Base-by-base conservation (phyloP, 2,329 filamentous ascomycete species). In the Penicillium sp. region DNA sequence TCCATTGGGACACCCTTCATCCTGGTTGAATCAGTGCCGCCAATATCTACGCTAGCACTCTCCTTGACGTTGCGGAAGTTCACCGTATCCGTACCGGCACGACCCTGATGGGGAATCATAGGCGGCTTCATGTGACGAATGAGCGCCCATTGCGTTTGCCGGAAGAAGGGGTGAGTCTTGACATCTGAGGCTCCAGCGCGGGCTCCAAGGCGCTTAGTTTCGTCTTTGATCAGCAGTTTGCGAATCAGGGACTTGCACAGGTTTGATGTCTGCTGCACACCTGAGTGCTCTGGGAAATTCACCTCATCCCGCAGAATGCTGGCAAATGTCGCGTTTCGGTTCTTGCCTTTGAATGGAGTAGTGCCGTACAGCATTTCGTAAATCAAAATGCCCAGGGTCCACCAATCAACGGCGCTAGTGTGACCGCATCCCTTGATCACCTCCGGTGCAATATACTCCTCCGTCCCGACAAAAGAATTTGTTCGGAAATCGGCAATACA, bases 361-460 rank as follows among this genome's bases (percentile, higher is more conserved):
- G 93, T 99, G 53, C 94, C 94, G 77, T 93, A 99, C 35, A 99
- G 82, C 94, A 99, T 99, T 76, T 99, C 94, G 73, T 97, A 99
- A 54, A 99, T 91, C 69, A 99, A 77, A 64, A 99, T 97, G 19
- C 94, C 94, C 50, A 99, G 77, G 0, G 94, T 99, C 94, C 94
- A 99, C 94, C 94, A 99, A 74, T 99, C 94, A 14, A 99, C 94
- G 14, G 94, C 94, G 71, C 93, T 97, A 8, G 94, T 99, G 76
- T 99, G 94, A 25, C 94, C 94, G 70, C 93, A 97, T 37, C 94
- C 94, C 77, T 97, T 97, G 73, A 99, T 99, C 35, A 99, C 94
- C 75, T 99, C 94, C 2, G 94, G 94, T 1, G 94, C 94, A 69
- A 99, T 99, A 74, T 99, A 99, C 74, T 99, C 94, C 74, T 99